Base-by-base conservation (phyloP, 345 rosid genomes). In the Gossypium longicalyx region DNA sequence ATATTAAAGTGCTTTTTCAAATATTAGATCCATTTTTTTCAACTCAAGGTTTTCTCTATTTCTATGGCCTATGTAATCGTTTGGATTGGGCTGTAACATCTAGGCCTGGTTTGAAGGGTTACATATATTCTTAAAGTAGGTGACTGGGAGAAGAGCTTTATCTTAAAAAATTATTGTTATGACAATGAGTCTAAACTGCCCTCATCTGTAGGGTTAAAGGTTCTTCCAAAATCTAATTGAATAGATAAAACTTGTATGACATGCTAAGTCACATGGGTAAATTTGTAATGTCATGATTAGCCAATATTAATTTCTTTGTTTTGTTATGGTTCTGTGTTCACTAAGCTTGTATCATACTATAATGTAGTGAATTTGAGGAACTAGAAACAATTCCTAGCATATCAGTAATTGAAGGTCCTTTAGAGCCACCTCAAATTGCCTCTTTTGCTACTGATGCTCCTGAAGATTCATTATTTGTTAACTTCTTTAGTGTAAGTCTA, bases 331-430 rank as follows among this genome's bases (percentile, higher is more conserved):
- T 47, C 25, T 8, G 11, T 27, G 45, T 4, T 65, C n/a, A 48
- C 34, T 60, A 43, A 47, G 12, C 57, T 19, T 12, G 6, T 43
- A 54, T 27, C 2, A 34, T 25, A 25, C 60, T 11, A 11, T 54
- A 19, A 70, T 79, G 75, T 48, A 90, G 91, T 80, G 93, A 83
- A 70, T 89, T 83, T 79, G 90, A 84, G 85, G 92, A 90, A 77
- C 87, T 87, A 73, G 94, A 88, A 86, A 88, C 85, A 49, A 81
- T 84, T 51, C 87, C 87, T 82, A 86, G 77, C 82, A 84, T 84
- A 79, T 79, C 89, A 7, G 76, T 83, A 57, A 82, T 88, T 81
- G 91, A 88, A 80, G 86, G 85, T 41, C 88, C 89, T 2, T 74
- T 88, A 76, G 91, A 88, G 82, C 88, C 92, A 58, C 65, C 93